Conservation (phyloP, 345 rosid genomes). For the Anacardium occidentale region DNA sequence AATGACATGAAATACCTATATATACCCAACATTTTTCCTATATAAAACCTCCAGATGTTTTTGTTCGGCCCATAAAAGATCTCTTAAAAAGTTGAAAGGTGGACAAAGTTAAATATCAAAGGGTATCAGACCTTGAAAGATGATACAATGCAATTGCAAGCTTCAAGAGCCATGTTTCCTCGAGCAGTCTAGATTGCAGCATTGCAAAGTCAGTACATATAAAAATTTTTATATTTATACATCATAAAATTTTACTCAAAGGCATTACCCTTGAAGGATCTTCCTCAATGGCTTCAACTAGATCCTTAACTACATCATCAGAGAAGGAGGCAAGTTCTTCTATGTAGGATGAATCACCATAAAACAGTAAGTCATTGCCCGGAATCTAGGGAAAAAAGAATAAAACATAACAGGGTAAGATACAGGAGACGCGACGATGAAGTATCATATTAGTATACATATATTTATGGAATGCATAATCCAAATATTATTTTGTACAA, state of each 20-base stretch:
- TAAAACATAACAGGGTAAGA: neutral
- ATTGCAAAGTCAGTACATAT: slow-evolving; percentile 23
- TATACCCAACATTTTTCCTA: no score
- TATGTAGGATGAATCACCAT: slow-evolving; percentile 58
- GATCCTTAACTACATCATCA: slow-evolving; percentile 41
- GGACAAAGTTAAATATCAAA: neutral
- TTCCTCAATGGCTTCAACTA: slow-evolving; percentile 52
- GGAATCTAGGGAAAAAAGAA: slow-evolving; percentile 43
- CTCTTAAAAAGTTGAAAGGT: neutral
- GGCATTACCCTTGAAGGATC: slow-evolving; percentile 63
- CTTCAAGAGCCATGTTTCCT: slow-evolving; percentile 85
- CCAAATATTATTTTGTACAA: neutral
- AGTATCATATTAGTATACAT: neutral
- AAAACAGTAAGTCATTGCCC: slow-evolving; percentile 60
- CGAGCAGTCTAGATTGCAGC: slow-evolving; percentile 51
- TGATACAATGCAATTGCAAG: slow-evolving; percentile 77
- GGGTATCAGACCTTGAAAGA: slow-evolving; percentile 49
- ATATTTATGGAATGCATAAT: neutral
- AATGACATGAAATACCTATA: no score
- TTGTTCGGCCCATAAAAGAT: no score
- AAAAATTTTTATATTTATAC: neutral
- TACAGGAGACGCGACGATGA: neutral
- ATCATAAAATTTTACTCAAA: neutral
- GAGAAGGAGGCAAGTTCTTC: slow-evolving; percentile 51
- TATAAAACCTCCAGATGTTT: no score